Evolutionary conservation across 805 yeast species (phyloP), one percentile per base, ranked within the genome.

Genomic region (Candida sonorensis): DNA sequence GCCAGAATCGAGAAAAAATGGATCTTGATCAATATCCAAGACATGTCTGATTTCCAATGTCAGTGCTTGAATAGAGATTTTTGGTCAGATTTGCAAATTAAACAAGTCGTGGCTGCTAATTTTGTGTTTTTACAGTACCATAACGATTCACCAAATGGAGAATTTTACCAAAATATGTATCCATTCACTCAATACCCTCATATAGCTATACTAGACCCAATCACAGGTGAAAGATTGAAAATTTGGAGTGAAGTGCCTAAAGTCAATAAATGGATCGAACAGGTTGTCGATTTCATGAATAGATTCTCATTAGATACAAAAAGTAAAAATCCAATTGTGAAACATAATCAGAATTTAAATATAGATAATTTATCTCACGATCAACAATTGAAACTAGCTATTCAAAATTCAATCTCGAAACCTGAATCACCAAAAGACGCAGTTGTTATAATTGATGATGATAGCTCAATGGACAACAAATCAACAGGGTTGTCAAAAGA

Each of bases 41-140:
- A 90, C 48, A 63, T 76, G 17, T 64, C 82, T 1, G 92, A 85
- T 50, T 92, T 92, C 51, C 75, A 75, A 44, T 88, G 97, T 50
- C 97, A 90, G 53, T 78, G 82, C 20, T 61, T 92, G 33, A 92
- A 92, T 56, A 71, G 99, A 38, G 99, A 92, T 57, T 76, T 92
- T 40, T 92, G 97, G 97, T 75, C 92, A 12, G 69, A 81, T 29
- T 42, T 57, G 10, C 67, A 67, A 3, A 68, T 92, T 14, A 87
- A 84, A 52, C 70, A 67, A 12, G 45, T 75, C 2, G 78, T 92
- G 4, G 63, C 64, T 23, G 75, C 72, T 17, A 67, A 81, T 53
- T 92, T 92, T 46, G 57, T 90, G 4, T 90, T 92, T 49, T 57
- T 92, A 36, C 98, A 92, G 56, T 90, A 81, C 53, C 87, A 81